These are phyloP conservation scores for Myxozyma vanderwaltii DNA, from an alignment of 805 yeast species.

Conservation along the genomic window DNA sequence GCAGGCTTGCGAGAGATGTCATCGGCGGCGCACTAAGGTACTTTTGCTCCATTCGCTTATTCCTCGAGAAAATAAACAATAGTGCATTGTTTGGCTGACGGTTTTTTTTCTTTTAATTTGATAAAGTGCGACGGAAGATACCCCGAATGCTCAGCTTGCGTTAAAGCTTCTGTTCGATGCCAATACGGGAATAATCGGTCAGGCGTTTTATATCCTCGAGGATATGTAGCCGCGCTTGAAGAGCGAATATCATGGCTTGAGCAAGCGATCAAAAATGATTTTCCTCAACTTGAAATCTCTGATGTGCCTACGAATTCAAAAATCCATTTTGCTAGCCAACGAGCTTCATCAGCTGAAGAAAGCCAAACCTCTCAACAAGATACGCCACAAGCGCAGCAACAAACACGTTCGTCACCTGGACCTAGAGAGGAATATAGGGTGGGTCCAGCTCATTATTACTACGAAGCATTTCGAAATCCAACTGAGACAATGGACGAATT, in stretches of 20 bases:
- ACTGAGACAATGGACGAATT: constrained; percentile 29
- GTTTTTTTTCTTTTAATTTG: no score
- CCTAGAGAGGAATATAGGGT: constrained; percentile 12
- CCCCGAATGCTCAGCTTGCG: constrained; percentile 31
- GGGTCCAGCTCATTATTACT: constrained; percentile 31
- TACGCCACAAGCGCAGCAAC: neutral
- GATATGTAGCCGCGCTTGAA: constrained; percentile 24
- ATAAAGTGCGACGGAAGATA: constrained; percentile 30
- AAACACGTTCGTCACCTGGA: neutral
- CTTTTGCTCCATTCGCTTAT: neutral
- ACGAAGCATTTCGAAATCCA: constrained; percentile 31
- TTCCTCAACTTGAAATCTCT: constrained; percentile 22
- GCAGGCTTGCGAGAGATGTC: constrained; percentile 32
- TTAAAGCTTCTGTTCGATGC: constrained; percentile 24
- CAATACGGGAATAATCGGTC: constrained; percentile 23
- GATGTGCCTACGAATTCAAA: constrained; percentile 15
- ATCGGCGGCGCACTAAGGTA: constrained; percentile 30
- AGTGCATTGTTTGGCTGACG: no score
- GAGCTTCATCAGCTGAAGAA: neutral
- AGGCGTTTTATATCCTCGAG: constrained; percentile 26
- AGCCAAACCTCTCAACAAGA: neutral
- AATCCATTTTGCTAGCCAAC: constrained; percentile 1
- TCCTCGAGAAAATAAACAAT: no score
- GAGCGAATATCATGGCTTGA: constrained; percentile 29
- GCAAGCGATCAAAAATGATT: constrained; percentile 6